Base-by-base conservation (phyloP, 2,329 filamentous ascomycete species). In the Claviceps citrina region DNA sequence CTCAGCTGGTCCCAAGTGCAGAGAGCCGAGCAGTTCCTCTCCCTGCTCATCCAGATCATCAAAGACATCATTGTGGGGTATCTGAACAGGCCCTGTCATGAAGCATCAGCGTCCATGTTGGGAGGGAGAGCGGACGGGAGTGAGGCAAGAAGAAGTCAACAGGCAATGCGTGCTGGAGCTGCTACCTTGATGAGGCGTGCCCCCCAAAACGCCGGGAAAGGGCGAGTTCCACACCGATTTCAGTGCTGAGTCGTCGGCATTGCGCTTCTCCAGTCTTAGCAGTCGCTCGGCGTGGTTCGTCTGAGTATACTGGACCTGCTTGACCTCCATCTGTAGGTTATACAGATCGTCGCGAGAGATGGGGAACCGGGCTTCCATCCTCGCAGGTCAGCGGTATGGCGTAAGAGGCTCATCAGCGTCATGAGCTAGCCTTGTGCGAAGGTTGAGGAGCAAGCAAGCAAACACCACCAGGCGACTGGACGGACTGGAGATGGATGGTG, bases 171-270 rank as follows among this genome's bases (percentile, higher is more conserved):
- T n/a, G n/a, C n/a, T n/a, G n/a, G n/a, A n/a, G n/a, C 28, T 15
- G 74, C 60, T 63, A 93, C 89, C 85, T 66, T 93, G 83, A 57
- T 93, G 83, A 40, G 86, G 81, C 34, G 85, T 87, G 40, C 84
- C 82, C 50, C 81, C 78, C 43, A 93, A 60, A 30, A 86, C 76
- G 47, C 79, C 80, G n/a, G 89, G 86, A 56, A 95, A 95, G 13
- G 87, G 87, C 41, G 87, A 93, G 47, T 81, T 80, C 91, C 91
- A 98, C 42, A 93, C 82, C 45, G 83, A 93, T 61, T 89, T 93
- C 44, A 81, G 61, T 25, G 73, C 70, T 37, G 73, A 72, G 60
- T 81, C 75, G 48, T 80, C 76, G 26, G 76, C 75, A 53, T 80
- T 75, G 35, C 76, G 74, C 51, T 76, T 77, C 56, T 81, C 77